A percentile compares a stretch with the other conserved stretches of the same genome.
Conservation (phyloP, 208 protist species). For the Trypanosoma brucei region DNA sequence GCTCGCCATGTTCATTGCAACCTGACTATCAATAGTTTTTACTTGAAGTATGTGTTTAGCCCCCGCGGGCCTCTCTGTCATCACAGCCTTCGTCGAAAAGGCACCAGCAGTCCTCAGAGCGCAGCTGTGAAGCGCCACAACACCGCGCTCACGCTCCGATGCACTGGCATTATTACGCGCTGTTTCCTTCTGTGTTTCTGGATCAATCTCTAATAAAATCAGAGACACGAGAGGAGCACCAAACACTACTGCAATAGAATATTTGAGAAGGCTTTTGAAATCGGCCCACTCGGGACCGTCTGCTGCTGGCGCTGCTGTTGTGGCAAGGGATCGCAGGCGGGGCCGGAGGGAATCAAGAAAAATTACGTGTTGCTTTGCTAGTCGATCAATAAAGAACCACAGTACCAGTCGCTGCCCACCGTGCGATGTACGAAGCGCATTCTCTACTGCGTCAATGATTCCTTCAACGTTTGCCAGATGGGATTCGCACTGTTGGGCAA, state of each 20-base stretch:
- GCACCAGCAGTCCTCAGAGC: conserved; percentile 58
- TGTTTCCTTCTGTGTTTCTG: conserved; percentile 20
- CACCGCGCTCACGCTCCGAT: conserved; percentile 12
- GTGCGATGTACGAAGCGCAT: conserved; percentile 49
- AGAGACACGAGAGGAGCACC: conserved; percentile 67
- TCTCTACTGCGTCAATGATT: conserved; percentile 75
- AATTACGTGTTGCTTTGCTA: conserved; percentile 77
- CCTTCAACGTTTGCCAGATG: conserved; percentile 56
- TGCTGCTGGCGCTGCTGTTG: conserved; percentile 29
- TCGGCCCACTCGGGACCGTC: conserved; percentile 45
- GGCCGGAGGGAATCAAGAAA: conserved; percentile 76
- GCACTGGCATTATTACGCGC: background rate
- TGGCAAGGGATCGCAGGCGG: conserved; percentile 49
- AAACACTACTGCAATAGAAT: conserved; percentile 77
- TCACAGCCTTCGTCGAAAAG: conserved; percentile 68
- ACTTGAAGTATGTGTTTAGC: conserved; percentile 75
- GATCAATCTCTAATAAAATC: conserved; percentile 63
- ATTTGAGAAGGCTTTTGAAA: conserved; percentile 66
- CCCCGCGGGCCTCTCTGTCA: conserved; percentile 36
- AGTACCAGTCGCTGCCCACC: conserved; percentile 52
- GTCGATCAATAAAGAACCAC: conserved; percentile 83
- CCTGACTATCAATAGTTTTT: conserved; percentile 86
- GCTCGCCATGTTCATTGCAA: conserved; percentile 82
- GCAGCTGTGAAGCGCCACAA: conserved; percentile 57
- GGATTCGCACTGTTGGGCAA: conserved; percentile 61